Evolutionary conservation across 2,329 filamentous ascomycete species (phyloP), one percentile per base, ranked within the genome.

Genomic region (Penicillium concentricum): DNA sequence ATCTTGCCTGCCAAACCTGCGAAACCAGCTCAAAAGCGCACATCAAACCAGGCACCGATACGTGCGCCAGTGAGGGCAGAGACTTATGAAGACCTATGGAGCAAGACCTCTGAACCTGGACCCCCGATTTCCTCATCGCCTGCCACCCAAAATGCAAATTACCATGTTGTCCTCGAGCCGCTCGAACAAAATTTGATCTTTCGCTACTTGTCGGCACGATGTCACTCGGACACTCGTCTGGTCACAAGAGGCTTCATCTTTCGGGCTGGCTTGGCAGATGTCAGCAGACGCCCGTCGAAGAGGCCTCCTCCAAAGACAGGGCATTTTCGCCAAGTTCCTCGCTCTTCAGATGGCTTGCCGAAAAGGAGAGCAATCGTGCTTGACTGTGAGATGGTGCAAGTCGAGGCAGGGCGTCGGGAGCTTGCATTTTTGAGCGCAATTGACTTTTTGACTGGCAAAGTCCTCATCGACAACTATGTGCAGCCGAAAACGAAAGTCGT

Each of bases 341-440:
- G 39, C 4, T 37, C 38, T 2, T 30, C 48, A 0, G 41, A 24
- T 28, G n/a, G 35, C n/a, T 30, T 34, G 20, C 34, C 35, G 28
- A 57, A 44, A 22, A 53, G 51, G 48, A 32, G 34, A n/a, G 77
- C 74, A 3, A 71, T 82, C 2, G 74, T 71, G 0, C 61, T 82
- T 8, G 79, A 82, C 59, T 82, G 79, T 57, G 79, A 82, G 62
- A 81, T 81, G 79, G 78, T 78, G 5, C 68, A 65, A 15, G 64
- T 78, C 1, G 52, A 38, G 2, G 61, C 70, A 10, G 68, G 70
- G 4, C 43, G 38, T 12, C 24, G 59, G 38, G 73, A 73, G 57
- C 59, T 75, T 4, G 75, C 76, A n/a, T 72, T 69, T 12, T 50
- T 80, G 10, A 73, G 68, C 28, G 76, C 68, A 8, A 67, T 79